Evolutionary conservation across 371 early-diverging fungal species (phyloP).

Genomic region (Mucor irregularis): DNA sequence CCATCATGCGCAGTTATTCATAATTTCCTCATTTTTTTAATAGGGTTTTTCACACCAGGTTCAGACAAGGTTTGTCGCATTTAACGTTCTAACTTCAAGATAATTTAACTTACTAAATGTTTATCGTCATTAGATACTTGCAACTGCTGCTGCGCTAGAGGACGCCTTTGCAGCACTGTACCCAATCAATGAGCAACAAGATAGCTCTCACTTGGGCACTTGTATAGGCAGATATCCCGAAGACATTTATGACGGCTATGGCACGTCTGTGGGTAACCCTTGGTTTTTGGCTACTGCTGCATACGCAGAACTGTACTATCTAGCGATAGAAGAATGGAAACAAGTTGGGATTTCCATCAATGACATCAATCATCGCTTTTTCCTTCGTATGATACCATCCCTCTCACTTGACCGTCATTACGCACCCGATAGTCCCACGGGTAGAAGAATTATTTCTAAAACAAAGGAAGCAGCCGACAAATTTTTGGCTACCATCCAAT

Average conservation of each 20-base stretch:
- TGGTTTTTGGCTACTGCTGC: slow-evolving; percentile 72
- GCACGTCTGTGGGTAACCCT: slow-evolving; percentile 63
- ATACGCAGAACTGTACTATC: slow-evolving; percentile 68
- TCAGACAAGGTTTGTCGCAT: slow-evolving; percentile 34
- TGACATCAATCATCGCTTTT: slow-evolving; percentile 41
- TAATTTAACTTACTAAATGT: not conserved
- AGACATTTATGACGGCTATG: slow-evolving; percentile 71
- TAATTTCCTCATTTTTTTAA: not conserved
- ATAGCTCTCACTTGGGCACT: slow-evolving; percentile 23
- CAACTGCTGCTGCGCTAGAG: slow-evolving; percentile 52
- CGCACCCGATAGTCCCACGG: slow-evolving; percentile 13
- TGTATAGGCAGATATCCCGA: slow-evolving; percentile 78
- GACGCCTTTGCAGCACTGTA: slow-evolving; percentile 48
- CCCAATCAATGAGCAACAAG: slow-evolving; percentile 47
- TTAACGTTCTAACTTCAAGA: not conserved
- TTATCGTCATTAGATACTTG: slow-evolving; percentile 19
- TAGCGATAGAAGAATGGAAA: slow-evolving; percentile 37
- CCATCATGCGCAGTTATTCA: not conserved
- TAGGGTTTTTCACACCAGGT: slow-evolving; percentile 45
- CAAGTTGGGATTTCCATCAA: slow-evolving; percentile 40
- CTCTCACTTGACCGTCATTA: slow-evolving; percentile 5
- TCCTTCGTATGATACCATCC: slow-evolving; percentile 10
- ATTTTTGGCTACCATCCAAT: slow-evolving; percentile 56
- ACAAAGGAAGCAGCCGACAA: slow-evolving; percentile 46
- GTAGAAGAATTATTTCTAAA: slow-evolving; percentile 20